Evolutionary conservation across 1,139 yeast species (phyloP).

Genomic region (Lodderomyces metapsilosis): DNA sequence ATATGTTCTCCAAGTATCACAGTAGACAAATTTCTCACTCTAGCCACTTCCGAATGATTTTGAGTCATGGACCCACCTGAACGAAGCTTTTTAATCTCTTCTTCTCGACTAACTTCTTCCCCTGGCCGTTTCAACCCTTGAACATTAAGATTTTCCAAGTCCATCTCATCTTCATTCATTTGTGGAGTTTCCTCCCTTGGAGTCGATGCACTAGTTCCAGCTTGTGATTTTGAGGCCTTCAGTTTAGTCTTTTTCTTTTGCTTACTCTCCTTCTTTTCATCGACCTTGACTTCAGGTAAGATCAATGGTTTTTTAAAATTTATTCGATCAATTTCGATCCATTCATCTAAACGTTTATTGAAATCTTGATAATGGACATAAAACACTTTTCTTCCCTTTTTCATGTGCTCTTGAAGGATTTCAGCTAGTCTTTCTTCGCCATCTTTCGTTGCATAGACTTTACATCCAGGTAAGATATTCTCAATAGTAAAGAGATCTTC

Average conservation of each 20-base stretch:
- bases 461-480: slow-evolving; percentile 70
- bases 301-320: slow-evolving; percentile 67
- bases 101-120: slow-evolving; percentile 78
- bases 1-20: slow-evolving; percentile 86
- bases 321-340: slow-evolving; percentile 74
- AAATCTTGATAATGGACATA: slow-evolving; percentile 94
- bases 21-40: slow-evolving; percentile 78
- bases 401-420: slow-evolving; percentile 70
- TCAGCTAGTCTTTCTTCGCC: slow-evolving; percentile 82
- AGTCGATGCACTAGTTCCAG: slow-evolving; percentile 19
- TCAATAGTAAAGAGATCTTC: slow-evolving; percentile 30
- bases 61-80: slow-evolving; percentile 98
- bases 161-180: slow-evolving; percentile 67
- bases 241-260: slow-evolving; percentile 16
- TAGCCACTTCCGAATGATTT: slow-evolving; percentile 80
- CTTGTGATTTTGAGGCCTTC: slow-evolving; percentile 16
- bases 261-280: slow-evolving; percentile 34
- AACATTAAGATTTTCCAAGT: slow-evolving; percentile 79
- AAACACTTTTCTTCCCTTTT: slow-evolving; percentile 75
- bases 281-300: slow-evolving; percentile 65
- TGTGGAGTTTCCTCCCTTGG: slow-evolving; percentile 20
- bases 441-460: slow-evolving; percentile 78
- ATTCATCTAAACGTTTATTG: slow-evolving; percentile 88
- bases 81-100: slow-evolving; percentile 86
- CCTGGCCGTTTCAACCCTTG: slow-evolving; percentile 70